Evolutionary conservation across 2,329 filamentous ascomycete species (phyloP), one percentile per base, ranked within the genome.

Genomic region (Colletotrichum sojae): DNA sequence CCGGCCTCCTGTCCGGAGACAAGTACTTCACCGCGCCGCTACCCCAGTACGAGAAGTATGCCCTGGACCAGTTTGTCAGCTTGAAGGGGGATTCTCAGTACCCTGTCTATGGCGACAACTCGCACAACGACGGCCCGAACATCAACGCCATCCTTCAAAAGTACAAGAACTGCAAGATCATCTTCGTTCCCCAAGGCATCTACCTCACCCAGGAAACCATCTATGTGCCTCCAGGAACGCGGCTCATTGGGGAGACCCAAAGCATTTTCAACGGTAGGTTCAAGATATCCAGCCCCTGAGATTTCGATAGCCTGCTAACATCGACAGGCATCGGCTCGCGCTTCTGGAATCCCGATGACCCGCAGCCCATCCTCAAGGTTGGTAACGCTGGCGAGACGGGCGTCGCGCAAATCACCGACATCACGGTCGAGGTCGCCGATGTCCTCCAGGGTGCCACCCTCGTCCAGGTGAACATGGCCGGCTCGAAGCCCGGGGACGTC

Each of bases 241-340:
- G 81, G 2, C 83, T 90, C 27, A 80, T 88, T 10, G 89, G 89
- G 20, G 86, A 90, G 75, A 82, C 83, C 5, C 88, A 86, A 81
- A 82, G 87, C 10, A 80, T 81, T 4, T 85, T 86, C 74, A 83
- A 81, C n/a, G 65, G 59, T 36, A 48, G 16, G 59, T 12, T n/a
- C 9, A 10, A 10, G 31, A 13, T 20, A 3, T 4, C n/a, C 16
- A n/a, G 16, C 6, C 6, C 45, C n/a, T 48, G 16, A 9, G 9
- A 9, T 6, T 22, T 13, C 2, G 12, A 18, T 13, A 25, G n/a
- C 45, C 10, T 4, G 16, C 39, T 63, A 20, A 63, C 25, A 22
- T 10, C 12, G 45, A 22, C 18, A 63, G 87, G 80, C 2, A 77
- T 76, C 4, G 87, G 88, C 12, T 65, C 72, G 66, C 81, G 78